Evolutionary conservation across 441 rosid species (phyloP).

Genomic region (Erodium texanum): DNA sequence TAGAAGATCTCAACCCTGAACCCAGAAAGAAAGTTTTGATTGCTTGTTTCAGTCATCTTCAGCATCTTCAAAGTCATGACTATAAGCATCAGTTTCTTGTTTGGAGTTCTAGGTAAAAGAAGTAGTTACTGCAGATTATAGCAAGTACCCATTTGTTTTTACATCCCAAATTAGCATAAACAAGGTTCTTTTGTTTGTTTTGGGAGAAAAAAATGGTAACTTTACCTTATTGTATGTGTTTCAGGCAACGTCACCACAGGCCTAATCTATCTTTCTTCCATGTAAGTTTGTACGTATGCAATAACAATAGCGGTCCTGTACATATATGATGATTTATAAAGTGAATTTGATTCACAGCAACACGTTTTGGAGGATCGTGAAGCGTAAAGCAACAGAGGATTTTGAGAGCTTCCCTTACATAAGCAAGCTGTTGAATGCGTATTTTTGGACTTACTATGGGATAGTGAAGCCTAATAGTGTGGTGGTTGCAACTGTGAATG

Average conservation of each 20-base stretch:
- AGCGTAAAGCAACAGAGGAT: conserved; percentile 52
- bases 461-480: conserved; percentile 50
- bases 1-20: too few relatives aligned
- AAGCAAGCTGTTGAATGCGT: conserved; percentile 50
- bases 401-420: conserved; percentile 70
- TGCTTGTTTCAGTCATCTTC: too few relatives aligned
- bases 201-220: too few relatives aligned
- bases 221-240: conserved; percentile 6
- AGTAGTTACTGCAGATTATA: too few relatives aligned
- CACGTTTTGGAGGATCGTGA: conserved; percentile 51
- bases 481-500: conserved; percentile 64
- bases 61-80: conserved; percentile 13
- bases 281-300: conserved; percentile 29
- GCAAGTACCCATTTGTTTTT: background rate
- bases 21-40: too few relatives aligned
- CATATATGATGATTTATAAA: too few relatives aligned
- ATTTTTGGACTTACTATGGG: conserved; percentile 77
- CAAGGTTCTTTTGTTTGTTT: too few relatives aligned
- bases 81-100: conserved; percentile 18
- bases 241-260: conserved; percentile 68
- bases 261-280: conserved; percentile 67
- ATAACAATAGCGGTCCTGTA: too few relatives aligned
- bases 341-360: conserved; percentile 26
- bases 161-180: too few relatives aligned
- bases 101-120: conserved; percentile 41